Evolutionary conservation across 2,329 filamentous ascomycete genomes (phyloP), one percentile per base, ranked within the genome.

Genomic region (Atkinsonella texensis): DNA sequence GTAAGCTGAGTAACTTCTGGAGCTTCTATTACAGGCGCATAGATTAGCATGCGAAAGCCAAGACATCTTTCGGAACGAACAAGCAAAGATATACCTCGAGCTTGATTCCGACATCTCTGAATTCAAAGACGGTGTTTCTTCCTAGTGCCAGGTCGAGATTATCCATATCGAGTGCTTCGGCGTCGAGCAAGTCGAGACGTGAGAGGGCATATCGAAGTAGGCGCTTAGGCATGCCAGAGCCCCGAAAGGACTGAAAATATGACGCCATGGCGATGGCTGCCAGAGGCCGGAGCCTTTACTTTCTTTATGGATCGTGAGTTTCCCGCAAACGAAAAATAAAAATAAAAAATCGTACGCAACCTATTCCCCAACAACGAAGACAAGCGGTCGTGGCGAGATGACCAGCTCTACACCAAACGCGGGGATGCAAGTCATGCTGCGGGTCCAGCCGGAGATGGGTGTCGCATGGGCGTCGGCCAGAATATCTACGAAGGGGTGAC

Each of bases 201-300:
- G 85, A 85, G 42, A 98, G 74, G 48, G 84, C 88, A 72, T 93
- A 95, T 59, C 88, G 84, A 57, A 97, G 78, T 61, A 97, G 77
- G 67, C 85, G 83, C 77, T 93, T 95, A 71, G 90, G 87, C 74
- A 95, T 88, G 59, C 81, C 87, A 56, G 89, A 80, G 65, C 70
- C 74, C 61, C 74, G 70, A 61, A 82, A 80, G 53, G 74, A 76
- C 68, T 75, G 83, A 62, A 93, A 79, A 65, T 87, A 82, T 64
- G 78, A 83, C 50, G 84, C 81, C 86, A 90, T 89, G 67, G 55
- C 66, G 65, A 55, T 49, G 55, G 56, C 41, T 39, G 45, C 49
- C 43, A 12, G 23, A 38, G 43, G 8, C 8, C 13, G n/a, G 3
- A 3, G 11, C 18, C 43, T 28, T 28, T 28, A 8, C 28, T 28